Percentiles rank a stretch among this genome's conserved stretches.
Conservation (phyloP, 192 early-diverging fungal species). For the Podochytrium sp. region DNA sequence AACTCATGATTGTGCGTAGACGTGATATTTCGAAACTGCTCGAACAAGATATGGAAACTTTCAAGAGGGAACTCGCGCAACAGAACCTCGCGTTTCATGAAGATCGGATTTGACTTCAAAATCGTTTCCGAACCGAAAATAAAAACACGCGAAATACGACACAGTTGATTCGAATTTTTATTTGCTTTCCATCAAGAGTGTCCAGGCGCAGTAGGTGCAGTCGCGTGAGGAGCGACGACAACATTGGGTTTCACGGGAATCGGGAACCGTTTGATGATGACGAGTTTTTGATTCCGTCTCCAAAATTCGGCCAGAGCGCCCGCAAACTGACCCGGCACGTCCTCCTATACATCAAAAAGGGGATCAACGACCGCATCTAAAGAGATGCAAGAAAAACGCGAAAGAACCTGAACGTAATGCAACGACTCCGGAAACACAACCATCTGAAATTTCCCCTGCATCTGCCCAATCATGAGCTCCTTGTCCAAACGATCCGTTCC, state of each 20-base stretch:
- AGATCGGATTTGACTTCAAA: constrained; percentile 14
- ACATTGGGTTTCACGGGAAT: constrained; percentile 18
- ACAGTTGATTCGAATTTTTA: too few species aligned
- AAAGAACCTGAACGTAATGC: constrained; percentile 39
- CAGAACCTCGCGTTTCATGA: constrained; percentile 2
- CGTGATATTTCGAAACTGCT: constrained; percentile 10
- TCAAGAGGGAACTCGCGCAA: constrained; percentile 12
- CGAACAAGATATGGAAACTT: constrained; percentile 2
- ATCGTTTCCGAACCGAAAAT: too few species aligned
- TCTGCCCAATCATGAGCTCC: constrained; percentile 56
- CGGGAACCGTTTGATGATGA: constrained; percentile 28
- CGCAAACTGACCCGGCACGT: constrained; percentile 49
- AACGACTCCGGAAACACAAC: constrained; percentile 52
- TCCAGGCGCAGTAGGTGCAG: too few species aligned
- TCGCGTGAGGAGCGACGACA: too few species aligned
- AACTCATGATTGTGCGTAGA: constrained; percentile 23
- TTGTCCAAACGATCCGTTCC: constrained; percentile 57
- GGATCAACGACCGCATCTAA: neutral
- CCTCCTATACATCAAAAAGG: constrained; percentile 41
- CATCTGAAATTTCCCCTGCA: constrained; percentile 60
- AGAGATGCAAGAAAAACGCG: neutral
- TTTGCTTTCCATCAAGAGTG: too few species aligned
- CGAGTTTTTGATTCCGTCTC: constrained; percentile 29
- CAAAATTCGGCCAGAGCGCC: constrained; percentile 45
- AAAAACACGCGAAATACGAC: too few species aligned